phyloP scores from a whole-genome alignment of 768 basidiomycete genomes.

The Suillus subalutaceus region DNA sequence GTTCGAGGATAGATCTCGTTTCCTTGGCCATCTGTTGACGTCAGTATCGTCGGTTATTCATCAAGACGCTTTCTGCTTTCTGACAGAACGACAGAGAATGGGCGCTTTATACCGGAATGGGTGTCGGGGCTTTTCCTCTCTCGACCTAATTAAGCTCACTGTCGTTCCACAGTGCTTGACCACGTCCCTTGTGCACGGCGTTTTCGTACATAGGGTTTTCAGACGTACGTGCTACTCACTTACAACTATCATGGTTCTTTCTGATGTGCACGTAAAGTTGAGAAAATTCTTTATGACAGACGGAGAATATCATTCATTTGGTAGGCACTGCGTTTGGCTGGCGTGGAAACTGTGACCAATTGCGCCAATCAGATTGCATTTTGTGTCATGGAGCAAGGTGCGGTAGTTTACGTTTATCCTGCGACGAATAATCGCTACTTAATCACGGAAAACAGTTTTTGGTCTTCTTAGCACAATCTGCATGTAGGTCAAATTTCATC shows the following conservation, averaged over 20 bases:
- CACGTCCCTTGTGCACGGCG: not conserved
- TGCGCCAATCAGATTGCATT: not conserved
- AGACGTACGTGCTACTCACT: not conserved
- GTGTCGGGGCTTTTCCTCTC: not conserved
- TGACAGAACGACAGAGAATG: not conserved
- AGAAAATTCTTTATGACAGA: not conserved
- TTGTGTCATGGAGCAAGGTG: not conserved
- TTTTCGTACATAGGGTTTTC: not conserved
- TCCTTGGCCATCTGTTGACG: not conserved
- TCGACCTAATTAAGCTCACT: not conserved
- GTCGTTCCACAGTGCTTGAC: not conserved
- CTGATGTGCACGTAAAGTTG: not conserved
- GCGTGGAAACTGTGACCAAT: no score
- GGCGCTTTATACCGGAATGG: not conserved
- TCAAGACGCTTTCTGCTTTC: no score
- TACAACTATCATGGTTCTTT: not conserved
- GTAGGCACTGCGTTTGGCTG: not conserved
- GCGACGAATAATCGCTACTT: no score
- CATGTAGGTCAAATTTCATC: not conserved
- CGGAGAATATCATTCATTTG: not conserved
- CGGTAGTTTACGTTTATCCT: not conserved
- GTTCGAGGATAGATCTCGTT: not conserved
- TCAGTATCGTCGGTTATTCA: not conserved
- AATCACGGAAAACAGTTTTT: not conserved
- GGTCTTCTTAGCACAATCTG: not conserved